Evolutionary conservation across 768 basidiomycete species (phyloP).

Genomic region (Symmetrospora coprosmae): DNA sequence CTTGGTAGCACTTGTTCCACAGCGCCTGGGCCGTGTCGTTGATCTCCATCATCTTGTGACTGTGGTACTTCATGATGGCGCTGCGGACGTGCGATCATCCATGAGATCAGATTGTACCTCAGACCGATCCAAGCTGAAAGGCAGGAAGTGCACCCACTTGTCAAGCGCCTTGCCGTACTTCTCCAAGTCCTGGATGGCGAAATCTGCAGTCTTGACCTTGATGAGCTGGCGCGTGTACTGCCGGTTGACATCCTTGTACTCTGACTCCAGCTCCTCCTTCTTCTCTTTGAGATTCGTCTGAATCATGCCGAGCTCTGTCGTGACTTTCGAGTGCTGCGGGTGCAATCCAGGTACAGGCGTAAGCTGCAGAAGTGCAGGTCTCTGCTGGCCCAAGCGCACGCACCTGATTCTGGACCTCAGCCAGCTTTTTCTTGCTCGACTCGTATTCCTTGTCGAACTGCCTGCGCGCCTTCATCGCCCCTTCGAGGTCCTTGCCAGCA

Average conservation of each 20-base stretch:
- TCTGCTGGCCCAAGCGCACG: slow-evolving; percentile 23
- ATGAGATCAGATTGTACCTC: slow-evolving; percentile 25
- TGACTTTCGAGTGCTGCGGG: slow-evolving; percentile 54
- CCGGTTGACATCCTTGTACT: slow-evolving; percentile 74
- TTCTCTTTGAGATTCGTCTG: slow-evolving; percentile 52
- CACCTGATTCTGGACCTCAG: slow-evolving; percentile 56
- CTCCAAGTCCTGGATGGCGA: slow-evolving; percentile 92
- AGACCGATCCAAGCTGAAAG: not conserved
- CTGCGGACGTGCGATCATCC: slow-evolving; percentile 40
- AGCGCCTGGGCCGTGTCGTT: slow-evolving; percentile 93
- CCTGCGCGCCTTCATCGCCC: slow-evolving; percentile 64
- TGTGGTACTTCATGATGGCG: slow-evolving; percentile 96
- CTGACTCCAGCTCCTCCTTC: slow-evolving; percentile 54
- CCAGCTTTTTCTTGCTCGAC: slow-evolving; percentile 57
- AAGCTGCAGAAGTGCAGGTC: not conserved
- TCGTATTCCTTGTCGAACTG: slow-evolving; percentile 72
- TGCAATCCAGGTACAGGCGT: not conserved
- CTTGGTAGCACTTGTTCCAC: slow-evolving; percentile 98
- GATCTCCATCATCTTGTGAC: slow-evolving; percentile 97
- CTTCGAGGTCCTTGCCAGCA: slow-evolving; percentile 63
- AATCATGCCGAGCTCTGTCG: slow-evolving; percentile 65
- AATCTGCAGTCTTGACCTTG: slow-evolving; percentile 95
- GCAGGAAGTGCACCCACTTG: slow-evolving; percentile 47
- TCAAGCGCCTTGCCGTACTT: slow-evolving; percentile 96
- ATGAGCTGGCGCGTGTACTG: slow-evolving; percentile 80